Evolutionary conservation across 2,329 filamentous ascomycete species (phyloP), one percentile per base, ranked within the genome.

Genomic region (Alternaria longipes): DNA sequence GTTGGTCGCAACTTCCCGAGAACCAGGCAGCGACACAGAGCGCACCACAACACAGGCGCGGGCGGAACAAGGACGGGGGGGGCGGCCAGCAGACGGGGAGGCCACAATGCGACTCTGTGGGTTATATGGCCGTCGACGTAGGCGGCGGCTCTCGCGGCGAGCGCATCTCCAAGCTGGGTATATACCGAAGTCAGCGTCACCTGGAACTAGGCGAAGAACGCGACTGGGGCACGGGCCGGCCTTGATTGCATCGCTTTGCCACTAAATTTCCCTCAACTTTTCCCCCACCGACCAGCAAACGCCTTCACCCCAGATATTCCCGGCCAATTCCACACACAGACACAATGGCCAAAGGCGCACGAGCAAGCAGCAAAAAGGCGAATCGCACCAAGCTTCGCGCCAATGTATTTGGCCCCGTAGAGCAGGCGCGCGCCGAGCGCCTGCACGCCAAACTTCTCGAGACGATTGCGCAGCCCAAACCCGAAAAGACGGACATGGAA

Each of bases 401-500:
- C 67, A 89, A 88, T 67, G 90, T 97, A 67, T 97, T 97, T 80
- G 92, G 90, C 1, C 94, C 94, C 16, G 89, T 89, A 56, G 92
- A 94, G 78, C 83, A 86, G 71, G 93, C 91, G 46, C 88, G 94
- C 70, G 90, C 89, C 54, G 90, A 94, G 80, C 90, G 94, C 68
- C 87, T 97, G 36, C 93, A 92, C 40, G 91, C 91, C 63, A 97
- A 95, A 81, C 84, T 97, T 62, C 84, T 94, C 74, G 93, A 94
- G 77, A 79, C 97, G 70, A 91, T 91, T 47, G 85, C 89, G 59
- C 89, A 93, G 75, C 89, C 92, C 62, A 93, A 91, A 78, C 89
- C 91, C 51, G 74, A 78, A 56, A 76, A 69, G 62, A 78, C 80
- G 56, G 78, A 83, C 44, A 82, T 84, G 69, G 81, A 84, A 42